Evolutionary conservation across 108 stramenopile genomes (phyloP).

Genomic region (Nitzschia sp.): DNA sequence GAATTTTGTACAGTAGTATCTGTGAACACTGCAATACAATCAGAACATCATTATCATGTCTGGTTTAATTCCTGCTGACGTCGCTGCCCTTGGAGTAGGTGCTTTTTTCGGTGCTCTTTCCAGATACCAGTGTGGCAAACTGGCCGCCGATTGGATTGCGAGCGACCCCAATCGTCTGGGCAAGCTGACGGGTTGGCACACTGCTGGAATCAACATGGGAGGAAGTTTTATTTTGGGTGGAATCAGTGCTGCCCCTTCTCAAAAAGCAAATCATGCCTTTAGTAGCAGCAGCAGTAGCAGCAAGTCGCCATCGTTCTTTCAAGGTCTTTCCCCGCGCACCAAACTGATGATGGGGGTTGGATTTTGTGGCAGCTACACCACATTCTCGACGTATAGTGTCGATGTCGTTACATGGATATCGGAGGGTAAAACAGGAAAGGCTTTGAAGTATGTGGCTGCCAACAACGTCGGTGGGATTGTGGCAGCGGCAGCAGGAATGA

Average conservation of each 20-base stretch:
- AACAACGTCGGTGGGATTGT: slow-evolving; percentile 71
- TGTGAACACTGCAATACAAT: too few relatives aligned
- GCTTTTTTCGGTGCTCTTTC: slow-evolving; percentile 67
- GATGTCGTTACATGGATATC: slow-evolving; percentile 65
- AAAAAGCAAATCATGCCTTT: slow-evolving; percentile 15
- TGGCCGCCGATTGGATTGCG: slow-evolving; percentile 59
- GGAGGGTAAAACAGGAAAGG: slow-evolving; percentile 47
- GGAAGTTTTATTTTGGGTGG: slow-evolving; percentile 70
- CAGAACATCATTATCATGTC: too few relatives aligned
- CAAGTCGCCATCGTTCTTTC: background rate
- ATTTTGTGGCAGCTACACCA: slow-evolving; percentile 78
- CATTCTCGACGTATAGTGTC: slow-evolving; percentile 73
- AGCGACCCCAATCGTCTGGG: slow-evolving; percentile 51
- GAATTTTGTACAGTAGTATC: too few relatives aligned
- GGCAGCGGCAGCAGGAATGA: slow-evolving; percentile 66
- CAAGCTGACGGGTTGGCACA: slow-evolving; percentile 49
- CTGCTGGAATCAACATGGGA: slow-evolving; percentile 74
- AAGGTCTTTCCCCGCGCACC: slow-evolving; percentile 53
- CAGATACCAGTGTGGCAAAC: slow-evolving; percentile 61
- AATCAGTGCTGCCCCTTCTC: slow-evolving; percentile 44
- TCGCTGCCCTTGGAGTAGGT: slow-evolving; percentile 58
- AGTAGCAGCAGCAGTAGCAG: background rate
- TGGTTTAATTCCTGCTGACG: slow-evolving; percentile 46
- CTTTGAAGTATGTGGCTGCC: slow-evolving; percentile 51
- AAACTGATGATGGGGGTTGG: slow-evolving; percentile 72